Evolutionary conservation across 805 yeast genomes (phyloP), one percentile per base, ranked within the genome.

Genomic region (Candida boidinii): DNA sequence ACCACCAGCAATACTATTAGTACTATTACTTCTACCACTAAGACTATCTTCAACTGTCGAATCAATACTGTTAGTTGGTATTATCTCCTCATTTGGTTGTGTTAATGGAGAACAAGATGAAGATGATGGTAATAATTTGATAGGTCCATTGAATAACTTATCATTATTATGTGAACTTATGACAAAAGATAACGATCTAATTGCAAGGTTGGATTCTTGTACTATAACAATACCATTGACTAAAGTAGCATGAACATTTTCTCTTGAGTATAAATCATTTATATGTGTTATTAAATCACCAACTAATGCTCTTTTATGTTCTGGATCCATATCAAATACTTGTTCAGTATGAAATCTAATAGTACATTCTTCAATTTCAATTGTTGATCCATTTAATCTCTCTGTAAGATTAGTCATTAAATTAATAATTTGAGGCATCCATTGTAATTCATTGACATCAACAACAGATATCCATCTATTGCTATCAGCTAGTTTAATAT

Each of bases 281-380:
- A 88, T 75, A 53, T 86, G 87, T 17, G 88, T 78, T 29, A 88
- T 77, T 36, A 81, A 70, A 45, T 87, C 96, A 30, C 96, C 96
- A 58, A 85, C 71, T 14, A 79, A 68, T 29, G 78, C 67, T 20
- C 69, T 56, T 33, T 76, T 75, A 45, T 94, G 72, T 31, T 79
- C 85, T 19, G 65, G 60, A 41, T 70, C 73, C 14, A 68, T 70
- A 28, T 72, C 76, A 28, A 70, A 71, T 6, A 83, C 75, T 31
- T 65, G 67, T 30, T 83, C 87, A 2, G 94, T 78, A 44, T 84
- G 82, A 48, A 86, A 76, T 36, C 80, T 68, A 28, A 90, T 65
- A 25, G 85, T 75, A 26, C 90, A 78, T 38, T 86, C 94, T 39
- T 81, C 82, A 26, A 73, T 64, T 39, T 79, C 80, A 30, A 79